Evolutionary conservation across 352 stramenopile species (phyloP), one percentile per base, ranked within the genome.

Genomic region (Globisporangium nodosum): DNA sequence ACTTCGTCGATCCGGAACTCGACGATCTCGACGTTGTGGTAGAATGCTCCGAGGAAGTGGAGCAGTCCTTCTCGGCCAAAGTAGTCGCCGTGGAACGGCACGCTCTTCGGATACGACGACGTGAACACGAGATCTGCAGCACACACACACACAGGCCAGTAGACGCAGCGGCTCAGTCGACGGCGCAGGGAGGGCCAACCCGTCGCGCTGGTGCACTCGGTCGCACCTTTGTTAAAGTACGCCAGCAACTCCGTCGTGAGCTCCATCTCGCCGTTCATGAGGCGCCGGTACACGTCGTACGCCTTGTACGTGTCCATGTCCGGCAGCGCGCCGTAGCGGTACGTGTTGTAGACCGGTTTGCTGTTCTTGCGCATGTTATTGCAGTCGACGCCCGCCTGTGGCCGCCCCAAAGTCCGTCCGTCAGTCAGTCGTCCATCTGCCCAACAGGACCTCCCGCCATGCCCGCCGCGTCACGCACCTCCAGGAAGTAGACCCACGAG

Each of bases 311-410:
- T 92, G 62, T 78, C 72, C 79, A 90, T 91, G 55, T 91, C 79
- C 0, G 81, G 82, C 65, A 92, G 43, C 13, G 70, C 68, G 5
- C 77, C 81, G 63, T 91, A 73, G 37, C 80, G 77, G 63, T 90
- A 87, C 43, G 71, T 89, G 61, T 83, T 83, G 72, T 94, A 94
- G 58, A 94, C 71, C 5, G 70, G 78, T 59, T 87, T 86, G 64
- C 84, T 92, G 62, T 92, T 92, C 60, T 88, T 85, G 56, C 78
- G 80, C 78, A 93, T 92, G 55, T 84, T 90, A 49, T 66, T 76
- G 57, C 70, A 85, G 63, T 95, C 85, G 18, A 92, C 70, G 3
- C 85, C 85, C 7, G 85, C 83, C 67, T 71, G 37, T 13, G 43
- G 16, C 27, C 8, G 4, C 39, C 33, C 45, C 5, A 52, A 42